A percentile compares a stretch with the other conserved stretches of the same genome.
These are phyloP conservation scores for Cytidiella melzeri DNA, from an alignment of 768 basidiomycete species.

Conservation along the genomic window DNA sequence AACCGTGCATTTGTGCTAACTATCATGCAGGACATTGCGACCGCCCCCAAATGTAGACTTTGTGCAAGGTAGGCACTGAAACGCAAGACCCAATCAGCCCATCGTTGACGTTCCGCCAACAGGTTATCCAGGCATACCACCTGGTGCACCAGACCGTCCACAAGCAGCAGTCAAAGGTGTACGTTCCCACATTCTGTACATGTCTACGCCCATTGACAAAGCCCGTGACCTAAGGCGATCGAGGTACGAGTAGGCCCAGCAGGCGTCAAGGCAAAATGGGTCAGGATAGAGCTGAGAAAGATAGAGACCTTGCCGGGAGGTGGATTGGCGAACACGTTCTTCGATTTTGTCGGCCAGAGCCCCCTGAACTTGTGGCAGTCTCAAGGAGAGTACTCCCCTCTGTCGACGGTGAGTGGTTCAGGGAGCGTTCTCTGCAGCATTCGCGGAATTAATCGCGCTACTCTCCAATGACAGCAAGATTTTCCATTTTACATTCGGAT, in stretches of 20 bases:
- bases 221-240: conserved; percentile 59
- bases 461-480: conserved; percentile 54
- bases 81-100: neutral
- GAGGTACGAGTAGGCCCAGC: conserved; percentile 73
- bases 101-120: conserved; percentile 13
- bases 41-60: conserved; percentile 89
- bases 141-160: conserved; percentile 65
- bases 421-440: neutral
- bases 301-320: conserved; percentile 79
- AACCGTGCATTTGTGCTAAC: neutral
- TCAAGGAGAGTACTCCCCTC: conserved; percentile 61
- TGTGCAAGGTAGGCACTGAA: conserved; percentile 58
- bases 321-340: conserved; percentile 62
- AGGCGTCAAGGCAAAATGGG: conserved; percentile 87
- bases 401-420: conserved; percentile 53
- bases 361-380: conserved; percentile 83
- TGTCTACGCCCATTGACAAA: too few relatives aligned
- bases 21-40: conserved; percentile 55
- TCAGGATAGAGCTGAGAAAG: conserved; percentile 86
- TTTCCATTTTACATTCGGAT: conserved; percentile 87
- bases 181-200: conserved; percentile 38
- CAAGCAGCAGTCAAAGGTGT: conserved; percentile 86
- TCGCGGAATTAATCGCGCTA: neutral
- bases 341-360: conserved; percentile 75
- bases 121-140: conserved; percentile 88